These are phyloP conservation scores for Gracilaria domingensis DNA, from an alignment of 23 red algal genomes.

Conservation along the genomic window DNA sequence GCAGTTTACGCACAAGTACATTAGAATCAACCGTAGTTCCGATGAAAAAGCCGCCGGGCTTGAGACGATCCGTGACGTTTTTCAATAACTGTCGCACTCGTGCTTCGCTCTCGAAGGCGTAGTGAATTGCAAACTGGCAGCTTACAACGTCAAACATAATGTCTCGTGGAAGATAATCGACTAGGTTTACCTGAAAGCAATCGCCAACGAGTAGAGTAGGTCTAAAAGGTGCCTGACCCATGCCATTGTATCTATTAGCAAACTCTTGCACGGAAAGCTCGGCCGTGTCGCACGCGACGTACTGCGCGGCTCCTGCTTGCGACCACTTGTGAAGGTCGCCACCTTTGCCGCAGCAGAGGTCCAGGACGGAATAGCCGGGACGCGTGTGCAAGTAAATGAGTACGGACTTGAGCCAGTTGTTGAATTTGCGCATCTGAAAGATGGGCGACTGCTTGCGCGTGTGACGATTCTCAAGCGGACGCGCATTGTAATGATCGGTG, in stretches of 20 bases:
- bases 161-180: slow-evolving; percentile 20
- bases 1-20: slow-evolving; percentile 90
- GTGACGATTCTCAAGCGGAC: slow-evolving; percentile 57
- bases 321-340: slow-evolving; percentile 94
- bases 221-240: slow-evolving; percentile 58
- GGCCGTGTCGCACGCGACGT: slow-evolving; percentile 85
- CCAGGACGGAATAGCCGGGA: slow-evolving; percentile 86
- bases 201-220: slow-evolving; percentile 84
- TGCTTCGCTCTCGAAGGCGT: slow-evolving; percentile 93
- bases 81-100: slow-evolving; percentile 83
- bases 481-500: slow-evolving; percentile 84
- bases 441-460: slow-evolving; percentile 72
- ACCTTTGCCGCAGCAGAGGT: slow-evolving; percentile 95
- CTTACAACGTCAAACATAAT: slow-evolving; percentile 90
- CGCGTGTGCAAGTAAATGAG: slow-evolving; percentile 89
- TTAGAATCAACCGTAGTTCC: slow-evolving; percentile 96
- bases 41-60: slow-evolving; percentile 96
- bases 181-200: slow-evolving; percentile 66
- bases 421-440: slow-evolving; percentile 87
- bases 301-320: slow-evolving; percentile 40
- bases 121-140: slow-evolving; percentile 99
- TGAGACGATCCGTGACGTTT: slow-evolving; percentile 86
- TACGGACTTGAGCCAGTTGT: slow-evolving; percentile 98
- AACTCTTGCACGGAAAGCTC: slow-evolving; percentile 75
- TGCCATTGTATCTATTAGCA: slow-evolving; percentile 73